These are phyloP conservation scores for Rhytidhysteron rufulum DNA, from an alignment of 2,329 filamentous ascomycete genomes.

Conservation along the genomic window DNA sequence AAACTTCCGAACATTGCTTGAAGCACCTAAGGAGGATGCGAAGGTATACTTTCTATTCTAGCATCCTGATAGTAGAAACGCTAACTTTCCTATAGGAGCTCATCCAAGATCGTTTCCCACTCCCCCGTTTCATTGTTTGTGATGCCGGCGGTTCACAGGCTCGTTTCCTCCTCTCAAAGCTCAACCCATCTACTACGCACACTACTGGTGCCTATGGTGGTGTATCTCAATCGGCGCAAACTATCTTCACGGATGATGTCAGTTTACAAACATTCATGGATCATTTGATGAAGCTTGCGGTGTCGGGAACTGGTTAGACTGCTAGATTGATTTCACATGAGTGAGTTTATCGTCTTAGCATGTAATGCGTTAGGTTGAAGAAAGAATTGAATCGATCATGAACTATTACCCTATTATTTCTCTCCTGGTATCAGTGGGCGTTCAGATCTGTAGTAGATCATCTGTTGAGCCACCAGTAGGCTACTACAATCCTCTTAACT, in stretches of 20 bases:
- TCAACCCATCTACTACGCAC: constrained; percentile 96
- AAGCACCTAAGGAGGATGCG: constrained; percentile 94
- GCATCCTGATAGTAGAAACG: constrained; percentile 3
- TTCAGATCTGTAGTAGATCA: too few relatives aligned
- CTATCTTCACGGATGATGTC: constrained; percentile 98
- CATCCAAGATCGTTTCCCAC: constrained; percentile 95
- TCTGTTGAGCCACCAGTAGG: too few relatives aligned
- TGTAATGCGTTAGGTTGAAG: too few relatives aligned
- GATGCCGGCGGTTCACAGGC: constrained; percentile 98
- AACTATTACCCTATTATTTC: too few relatives aligned
- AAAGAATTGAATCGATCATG: too few relatives aligned
- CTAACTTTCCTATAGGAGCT: constrained; percentile 64
- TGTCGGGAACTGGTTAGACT: constrained; percentile 31
- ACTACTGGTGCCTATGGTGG: constrained; percentile 90
- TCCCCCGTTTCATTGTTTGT: constrained; percentile 96
- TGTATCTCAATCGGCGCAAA: constrained; percentile 85
- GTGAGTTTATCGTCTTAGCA: too few relatives aligned
- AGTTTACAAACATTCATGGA: constrained; percentile 99
- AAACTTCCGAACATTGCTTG: constrained; percentile 83
- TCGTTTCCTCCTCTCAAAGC: constrained; percentile 91
- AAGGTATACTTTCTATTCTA: constrained; percentile 58
- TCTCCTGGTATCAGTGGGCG: too few relatives aligned
- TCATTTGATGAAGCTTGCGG: constrained; percentile 83
- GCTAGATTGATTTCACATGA: neutral
- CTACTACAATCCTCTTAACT: too few relatives aligned